Base-by-base conservation (phyloP, 2,329 filamentous ascomycete genomes). In the Sporothrix euskadiensis region DNA sequence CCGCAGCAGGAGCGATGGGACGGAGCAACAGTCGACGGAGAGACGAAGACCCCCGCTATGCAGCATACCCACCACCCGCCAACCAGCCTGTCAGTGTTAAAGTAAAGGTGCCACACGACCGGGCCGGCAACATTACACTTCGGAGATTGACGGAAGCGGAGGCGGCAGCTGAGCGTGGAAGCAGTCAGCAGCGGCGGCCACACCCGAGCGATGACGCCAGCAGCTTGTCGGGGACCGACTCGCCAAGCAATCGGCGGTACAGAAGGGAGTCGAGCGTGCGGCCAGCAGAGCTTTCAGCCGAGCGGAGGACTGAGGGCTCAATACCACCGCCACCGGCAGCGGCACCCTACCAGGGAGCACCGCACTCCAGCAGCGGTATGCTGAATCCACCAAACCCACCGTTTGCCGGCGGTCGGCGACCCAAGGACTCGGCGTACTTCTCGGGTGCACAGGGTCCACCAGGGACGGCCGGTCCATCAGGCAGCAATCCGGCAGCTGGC, bases 341-440 rank as follows among this genome's bases (percentile, higher is more conserved):
- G n/a, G 44, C 52, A 12, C 71, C 61, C 7, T 66, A 61, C 30
- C 66, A 72, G 16, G 66, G 70, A 19, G 22, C 65, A 9, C 49
- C 70, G 3, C 41, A 41, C 19, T 70, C 26, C 78, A 80, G 56
- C 77, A 78, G n/a, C 78, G 85, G 80, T 65, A 35, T 70, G 5
- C 78, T 89, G 1, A 85, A 84, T 12, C 88, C 88, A 1, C 88
- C 89, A 0, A 85, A 86, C 73, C 87, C 89, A 10, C 83, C 87
- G 6, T 89, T 88, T 77, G 86, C 88, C 5, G 85, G 83, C 57
- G 84, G 84, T 0, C 82, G 83, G 74, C 83, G 84, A 77, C 82
- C 81, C 1, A 90, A 90, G 77, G 89, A 91, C 78, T 89, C 87
- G 61, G 87, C 87, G 9, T 90, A 90, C 77, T 90, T 89, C 78